Percentiles rank a stretch among this genome's conserved stretches.
These are phyloP conservation scores for Babesia sp. DNA, from an alignment of 169 alveolate species.

Conservation along the genomic window DNA sequence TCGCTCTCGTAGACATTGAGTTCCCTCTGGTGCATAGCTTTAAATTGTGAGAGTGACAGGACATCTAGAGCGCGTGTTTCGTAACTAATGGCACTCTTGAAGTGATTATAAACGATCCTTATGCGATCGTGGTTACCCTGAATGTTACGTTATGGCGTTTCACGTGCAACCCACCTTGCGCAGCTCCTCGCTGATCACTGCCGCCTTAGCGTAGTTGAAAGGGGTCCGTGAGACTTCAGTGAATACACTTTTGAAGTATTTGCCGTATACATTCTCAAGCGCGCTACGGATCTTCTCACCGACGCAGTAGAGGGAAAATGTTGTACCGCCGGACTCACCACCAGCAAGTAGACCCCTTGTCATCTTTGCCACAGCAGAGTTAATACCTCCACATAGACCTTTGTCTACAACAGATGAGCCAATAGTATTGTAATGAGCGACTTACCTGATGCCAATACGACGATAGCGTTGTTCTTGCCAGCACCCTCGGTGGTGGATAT, in stretches of 20 bases:
- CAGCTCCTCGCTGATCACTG: conserved; percentile 65
- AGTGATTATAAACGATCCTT: conserved; percentile 78
- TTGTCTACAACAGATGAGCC: conserved; percentile 67
- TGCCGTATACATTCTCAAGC: conserved; percentile 46
- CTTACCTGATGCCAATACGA: conserved; percentile 62
- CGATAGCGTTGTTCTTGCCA: conserved; percentile 53
- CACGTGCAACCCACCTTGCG: conserved; percentile 33
- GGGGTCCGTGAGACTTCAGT: conserved; percentile 73
- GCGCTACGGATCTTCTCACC: conserved; percentile 70
- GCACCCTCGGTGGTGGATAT: conserved; percentile 60
- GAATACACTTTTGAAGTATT: conserved; percentile 55
- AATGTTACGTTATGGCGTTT: not conserved
- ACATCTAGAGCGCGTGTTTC: conserved; percentile 78
- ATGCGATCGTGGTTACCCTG: conserved; percentile 78
- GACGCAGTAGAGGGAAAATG: conserved; percentile 49
- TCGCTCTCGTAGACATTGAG: conserved; percentile 74
- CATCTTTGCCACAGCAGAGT: conserved; percentile 73
- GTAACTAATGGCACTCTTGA: conserved; percentile 82
- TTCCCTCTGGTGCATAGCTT: conserved; percentile 70
- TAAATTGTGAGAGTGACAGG: conserved; percentile 68
- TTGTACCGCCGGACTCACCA: conserved; percentile 46
- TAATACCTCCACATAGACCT: conserved; percentile 87
- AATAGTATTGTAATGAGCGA: not conserved
- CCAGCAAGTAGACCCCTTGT: conserved; percentile 44
- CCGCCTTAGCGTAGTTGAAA: conserved; percentile 76